These are phyloP conservation scores for Aureobasidium sp. DNA, from an alignment of 2,329 filamentous ascomycete species.

Conservation along the genomic window DNA sequence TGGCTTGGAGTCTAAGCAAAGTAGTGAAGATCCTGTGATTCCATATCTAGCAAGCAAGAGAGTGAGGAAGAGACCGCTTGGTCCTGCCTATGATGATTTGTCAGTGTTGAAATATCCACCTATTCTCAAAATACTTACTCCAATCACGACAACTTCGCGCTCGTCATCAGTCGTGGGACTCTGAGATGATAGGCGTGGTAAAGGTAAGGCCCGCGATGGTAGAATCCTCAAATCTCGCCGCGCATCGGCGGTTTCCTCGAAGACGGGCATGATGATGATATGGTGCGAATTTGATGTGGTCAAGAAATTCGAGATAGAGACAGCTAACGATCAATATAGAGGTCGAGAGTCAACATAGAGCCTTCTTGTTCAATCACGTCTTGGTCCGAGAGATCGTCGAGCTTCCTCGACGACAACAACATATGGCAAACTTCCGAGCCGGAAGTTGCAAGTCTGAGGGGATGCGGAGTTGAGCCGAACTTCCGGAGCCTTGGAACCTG, in stretches of 20 bases:
- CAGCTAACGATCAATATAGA: not conserved
- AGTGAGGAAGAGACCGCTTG: slow-evolving; percentile 13
- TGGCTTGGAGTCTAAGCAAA: slow-evolving; percentile 23
- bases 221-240: slow-evolving; percentile 7
- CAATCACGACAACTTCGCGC: slow-evolving; percentile 12
- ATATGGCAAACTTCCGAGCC: not conserved
- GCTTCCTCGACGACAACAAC: not conserved
- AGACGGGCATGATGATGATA: slow-evolving; percentile 3
- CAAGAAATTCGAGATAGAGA: not conserved
- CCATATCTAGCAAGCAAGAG: slow-evolving; percentile 13
- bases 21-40: slow-evolving; percentile 8
- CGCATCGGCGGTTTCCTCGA: slow-evolving; percentile 1
- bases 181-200: slow-evolving; percentile 4
- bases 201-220: slow-evolving; percentile 6
- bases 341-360: not conserved
- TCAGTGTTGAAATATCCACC: not conserved
- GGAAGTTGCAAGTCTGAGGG: not conserved
- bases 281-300: not conserved
- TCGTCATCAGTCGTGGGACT: not conserved
- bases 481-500: not conserved
- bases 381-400: not conserved
- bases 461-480: not conserved
- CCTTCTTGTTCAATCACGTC: not conserved
- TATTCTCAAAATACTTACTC: not conserved
- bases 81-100: not conserved